Conservation (phyloP, 768 basidiomycete species). For the Xerocomellus dryophilus region DNA sequence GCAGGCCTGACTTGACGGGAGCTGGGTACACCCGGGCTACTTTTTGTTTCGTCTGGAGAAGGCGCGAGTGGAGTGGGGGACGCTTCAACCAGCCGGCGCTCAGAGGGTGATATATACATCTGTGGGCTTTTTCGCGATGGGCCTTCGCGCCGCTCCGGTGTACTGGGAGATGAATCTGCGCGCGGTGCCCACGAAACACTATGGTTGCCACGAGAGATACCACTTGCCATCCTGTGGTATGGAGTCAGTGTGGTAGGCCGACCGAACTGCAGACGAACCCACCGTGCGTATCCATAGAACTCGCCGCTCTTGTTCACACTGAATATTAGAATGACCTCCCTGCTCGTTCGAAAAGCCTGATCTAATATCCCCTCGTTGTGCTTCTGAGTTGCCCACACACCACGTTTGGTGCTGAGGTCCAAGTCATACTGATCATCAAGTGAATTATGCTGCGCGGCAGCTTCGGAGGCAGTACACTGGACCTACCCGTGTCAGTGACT, state of each 20-base stretch:
- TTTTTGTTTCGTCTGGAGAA: background rate
- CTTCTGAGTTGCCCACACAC: conserved; percentile 88
- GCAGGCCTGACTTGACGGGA: background rate
- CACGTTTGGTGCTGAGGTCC: conserved; percentile 73
- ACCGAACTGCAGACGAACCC: conserved; percentile 20
- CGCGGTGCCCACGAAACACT: conserved; percentile 58
- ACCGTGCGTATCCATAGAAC: conserved; percentile 92
- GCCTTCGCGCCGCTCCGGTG: conserved; percentile 12
- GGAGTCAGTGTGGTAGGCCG: background rate
- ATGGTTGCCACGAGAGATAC: conserved; percentile 50
- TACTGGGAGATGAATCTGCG: conserved; percentile 28
- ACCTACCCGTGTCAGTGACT: conserved; percentile 76
- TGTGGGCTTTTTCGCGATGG: conserved; percentile 5
- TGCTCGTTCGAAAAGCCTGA: conserved; percentile 88
- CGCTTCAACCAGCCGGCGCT: conserved; percentile 38
- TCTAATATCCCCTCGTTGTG: conserved; percentile 92
- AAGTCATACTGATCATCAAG: conserved; percentile 58
- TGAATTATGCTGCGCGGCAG: background rate
- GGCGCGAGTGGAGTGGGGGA: conserved; percentile 39
- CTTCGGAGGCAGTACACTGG: background rate
- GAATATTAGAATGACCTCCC: conserved; percentile 86
- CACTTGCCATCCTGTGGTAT: conserved; percentile 57
- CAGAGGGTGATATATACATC: conserved; percentile 37
- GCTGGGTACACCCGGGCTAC: background rate
- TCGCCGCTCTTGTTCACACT: conserved; percentile 92